These are phyloP conservation scores for Chalciporus piperatus DNA, from an alignment of 768 basidiomycete species.

Conservation along the genomic window DNA sequence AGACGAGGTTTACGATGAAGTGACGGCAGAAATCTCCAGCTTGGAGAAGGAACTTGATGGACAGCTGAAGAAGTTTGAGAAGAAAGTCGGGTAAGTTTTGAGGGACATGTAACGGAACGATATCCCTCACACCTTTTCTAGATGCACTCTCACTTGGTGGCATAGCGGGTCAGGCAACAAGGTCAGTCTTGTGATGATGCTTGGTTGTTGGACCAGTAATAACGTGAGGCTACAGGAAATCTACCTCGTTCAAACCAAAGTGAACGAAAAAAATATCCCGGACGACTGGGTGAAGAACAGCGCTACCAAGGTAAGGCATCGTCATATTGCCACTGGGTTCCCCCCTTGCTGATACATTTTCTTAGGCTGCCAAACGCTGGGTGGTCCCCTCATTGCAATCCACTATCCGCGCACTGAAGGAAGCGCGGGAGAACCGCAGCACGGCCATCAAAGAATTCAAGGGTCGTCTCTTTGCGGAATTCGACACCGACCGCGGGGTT, in stretches of 20 bases:
- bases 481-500: conserved; percentile 72
- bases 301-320: conserved; percentile 66
- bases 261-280: conserved; percentile 62
- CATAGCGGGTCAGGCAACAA: conserved; percentile 84
- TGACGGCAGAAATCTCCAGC: conserved; percentile 64
- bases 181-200: conserved; percentile 34
- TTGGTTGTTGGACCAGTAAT: neutral
- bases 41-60: conserved; percentile 73
- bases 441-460: conserved; percentile 83
- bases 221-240: conserved; percentile 63
- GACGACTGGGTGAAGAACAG: conserved; percentile 79
- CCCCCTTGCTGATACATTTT: neutral
- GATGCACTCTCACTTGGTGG: conserved; percentile 57
- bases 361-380: conserved; percentile 72
- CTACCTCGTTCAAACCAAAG: conserved; percentile 77
- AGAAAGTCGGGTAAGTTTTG: conserved; percentile 56
- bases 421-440: conserved; percentile 86
- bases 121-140: conserved; percentile 30
- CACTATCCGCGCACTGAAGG: conserved; percentile 81
- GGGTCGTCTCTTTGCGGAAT: conserved; percentile 72
- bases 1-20: conserved; percentile 79
- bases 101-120: conserved; percentile 4
- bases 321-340: neutral
- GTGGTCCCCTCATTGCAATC: conserved; percentile 67
- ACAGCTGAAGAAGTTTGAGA: conserved; percentile 62